Evolutionary conservation across 2,329 filamentous ascomycete species (phyloP).

Genomic region (Cladosporium oxysporum): DNA sequence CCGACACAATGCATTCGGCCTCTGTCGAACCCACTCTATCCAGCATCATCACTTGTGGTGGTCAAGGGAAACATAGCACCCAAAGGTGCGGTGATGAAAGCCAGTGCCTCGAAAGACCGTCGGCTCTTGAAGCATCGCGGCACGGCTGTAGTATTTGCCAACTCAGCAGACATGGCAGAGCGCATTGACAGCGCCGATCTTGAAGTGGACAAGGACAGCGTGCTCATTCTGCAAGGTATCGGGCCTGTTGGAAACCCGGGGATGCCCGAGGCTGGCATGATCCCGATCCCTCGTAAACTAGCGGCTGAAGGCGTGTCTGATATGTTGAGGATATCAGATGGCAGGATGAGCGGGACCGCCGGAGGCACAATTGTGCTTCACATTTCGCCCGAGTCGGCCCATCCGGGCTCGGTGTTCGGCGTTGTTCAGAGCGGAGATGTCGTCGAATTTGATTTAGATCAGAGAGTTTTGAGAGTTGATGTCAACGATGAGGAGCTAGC

Average conservation of each 20-base stretch:
- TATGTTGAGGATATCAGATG: slow-evolving; percentile 57
- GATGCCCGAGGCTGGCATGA: slow-evolving; percentile 56
- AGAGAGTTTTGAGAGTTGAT: slow-evolving; percentile 45
- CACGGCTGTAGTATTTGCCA: slow-evolving; percentile 51
- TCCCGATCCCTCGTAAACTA: slow-evolving; percentile 54
- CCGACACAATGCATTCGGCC: slow-evolving; percentile 49
- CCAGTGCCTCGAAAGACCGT: slow-evolving; percentile 52
- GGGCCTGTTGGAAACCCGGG: slow-evolving; percentile 55
- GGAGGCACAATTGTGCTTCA: slow-evolving; percentile 58
- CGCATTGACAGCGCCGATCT: slow-evolving; percentile 51
- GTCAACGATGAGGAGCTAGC: slow-evolving; percentile 46
- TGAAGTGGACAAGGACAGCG: slow-evolving; percentile 46
- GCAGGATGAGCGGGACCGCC: slow-evolving; percentile 58
- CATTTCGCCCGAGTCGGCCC: slow-evolving; percentile 54
- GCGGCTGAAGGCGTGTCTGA: slow-evolving; percentile 48
- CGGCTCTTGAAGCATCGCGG: slow-evolving; percentile 48
- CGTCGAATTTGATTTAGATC: slow-evolving; percentile 50
- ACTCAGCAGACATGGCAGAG: slow-evolving; percentile 49
- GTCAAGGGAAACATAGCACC: slow-evolving; percentile 53
- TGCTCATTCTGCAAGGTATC: slow-evolving; percentile 52
- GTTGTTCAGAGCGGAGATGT: slow-evolving; percentile 51
- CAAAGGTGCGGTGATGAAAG: slow-evolving; percentile 53
- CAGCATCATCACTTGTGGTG: slow-evolving; percentile 48
- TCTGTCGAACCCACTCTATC: slow-evolving; percentile 48
- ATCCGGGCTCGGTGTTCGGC: slow-evolving; percentile 51